Evolutionary conservation across 2,329 filamentous ascomycete genomes (phyloP).

Genomic region (Nigrograna mackinnonii): DNA sequence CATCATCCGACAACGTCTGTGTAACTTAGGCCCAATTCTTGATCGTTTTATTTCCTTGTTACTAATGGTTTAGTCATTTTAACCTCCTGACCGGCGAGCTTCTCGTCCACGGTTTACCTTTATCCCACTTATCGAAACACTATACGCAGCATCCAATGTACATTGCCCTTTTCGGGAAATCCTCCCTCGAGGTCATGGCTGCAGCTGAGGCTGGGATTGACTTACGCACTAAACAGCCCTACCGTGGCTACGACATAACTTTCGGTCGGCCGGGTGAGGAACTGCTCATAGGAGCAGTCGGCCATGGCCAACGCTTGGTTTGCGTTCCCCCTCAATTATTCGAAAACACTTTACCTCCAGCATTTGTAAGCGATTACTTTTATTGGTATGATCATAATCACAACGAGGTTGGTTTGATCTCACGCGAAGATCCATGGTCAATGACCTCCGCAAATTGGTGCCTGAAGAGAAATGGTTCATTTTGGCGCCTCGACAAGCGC

Average conservation of each 20-base stretch:
- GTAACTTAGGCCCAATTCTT: no score
- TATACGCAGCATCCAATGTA: conserved; percentile 51
- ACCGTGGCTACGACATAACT: conserved; percentile 28
- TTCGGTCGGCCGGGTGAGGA: conserved; percentile 32
- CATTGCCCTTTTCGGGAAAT: conserved; percentile 45
- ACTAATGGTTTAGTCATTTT: no score
- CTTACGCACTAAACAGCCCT: conserved; percentile 40
- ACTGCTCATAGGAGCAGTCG: conserved; percentile 24
- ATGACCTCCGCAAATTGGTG: conserved; percentile 10
- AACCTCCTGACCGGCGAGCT: conserved; percentile 58
- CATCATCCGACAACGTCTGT: no score
- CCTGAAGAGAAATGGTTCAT: conserved; percentile 9
- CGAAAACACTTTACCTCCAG: conserved; percentile 29
- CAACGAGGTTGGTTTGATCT: conserved; percentile 12
- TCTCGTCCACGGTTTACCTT: conserved; percentile 55
- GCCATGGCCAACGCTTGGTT: conserved; percentile 13
- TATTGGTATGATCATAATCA: conserved; percentile 29
- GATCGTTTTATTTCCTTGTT: no score
- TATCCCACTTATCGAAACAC: conserved; percentile 50
- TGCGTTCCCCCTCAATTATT: conserved; percentile 42
- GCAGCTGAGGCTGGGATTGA: conserved; percentile 42
- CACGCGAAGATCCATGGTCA: conserved; percentile 15
- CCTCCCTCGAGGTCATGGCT: conserved; percentile 50
- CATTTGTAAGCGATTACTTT: conserved; percentile 21
- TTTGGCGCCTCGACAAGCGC: conserved; percentile 18